Percentiles rank a stretch among this genome's conserved stretches.
phyloP scores from a whole-genome alignment of 2,329 filamentous ascomycete genomes.

The Sclerotinia spermophila region DNA sequence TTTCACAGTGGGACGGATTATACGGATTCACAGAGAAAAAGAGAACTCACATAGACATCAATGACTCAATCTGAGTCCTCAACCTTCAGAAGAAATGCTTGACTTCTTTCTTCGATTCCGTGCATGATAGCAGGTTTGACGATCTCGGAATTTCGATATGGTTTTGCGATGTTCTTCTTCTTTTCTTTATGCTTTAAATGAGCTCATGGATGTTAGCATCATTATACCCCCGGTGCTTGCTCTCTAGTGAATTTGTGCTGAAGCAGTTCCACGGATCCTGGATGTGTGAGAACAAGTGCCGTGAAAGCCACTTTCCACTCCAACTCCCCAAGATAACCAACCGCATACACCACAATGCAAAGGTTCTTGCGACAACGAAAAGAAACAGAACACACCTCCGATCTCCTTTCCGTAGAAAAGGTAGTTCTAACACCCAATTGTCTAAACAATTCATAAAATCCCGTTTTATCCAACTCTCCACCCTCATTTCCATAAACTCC shows the following conservation, averaged over 20 bases:
- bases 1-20: neutral
- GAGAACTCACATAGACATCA: constrained; percentile 55
- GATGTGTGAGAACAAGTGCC: neutral
- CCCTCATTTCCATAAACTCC: constrained; percentile 53
- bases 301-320: neutral
- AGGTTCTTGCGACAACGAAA: neutral
- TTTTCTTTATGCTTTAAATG: constrained; percentile 54
- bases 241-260: too few relatives aligned
- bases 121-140: constrained; percentile 52
- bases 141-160: constrained; percentile 66
- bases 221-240: too few relatives aligned
- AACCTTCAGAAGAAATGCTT: constrained; percentile 53
- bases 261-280: too few relatives aligned
- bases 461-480: constrained; percentile 50
- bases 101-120: constrained; percentile 56
- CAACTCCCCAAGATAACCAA: too few relatives aligned
- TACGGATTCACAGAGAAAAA: too few relatives aligned
- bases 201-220: neutral
- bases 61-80: constrained; percentile 45
- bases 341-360: neutral
- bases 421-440: constrained; percentile 44
- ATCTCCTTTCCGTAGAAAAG: constrained; percentile 38
- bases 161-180: constrained; percentile 60
- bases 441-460: constrained; percentile 60
- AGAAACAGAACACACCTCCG: constrained; percentile 24